Conservation (phyloP, 2,329 filamentous ascomycete species). For the Beauveria rudraprayagi region DNA sequence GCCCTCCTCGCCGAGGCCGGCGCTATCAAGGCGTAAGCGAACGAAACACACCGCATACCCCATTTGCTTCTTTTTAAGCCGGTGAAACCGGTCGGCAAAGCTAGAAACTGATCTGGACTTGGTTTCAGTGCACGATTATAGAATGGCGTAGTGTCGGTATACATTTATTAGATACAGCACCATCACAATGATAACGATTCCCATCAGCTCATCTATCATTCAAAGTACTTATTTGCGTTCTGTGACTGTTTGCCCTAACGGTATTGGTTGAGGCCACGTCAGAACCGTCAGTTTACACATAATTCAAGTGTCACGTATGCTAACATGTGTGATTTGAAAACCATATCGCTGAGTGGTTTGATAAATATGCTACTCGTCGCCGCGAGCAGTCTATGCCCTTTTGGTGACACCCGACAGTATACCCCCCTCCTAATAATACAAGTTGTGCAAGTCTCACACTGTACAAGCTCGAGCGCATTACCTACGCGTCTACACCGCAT, state of each 20-base stretch:
- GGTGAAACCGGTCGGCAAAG: not conserved
- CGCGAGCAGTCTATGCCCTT: not conserved
- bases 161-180: not conserved
- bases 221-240: too few relatives aligned
- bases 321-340: not conserved
- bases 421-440: not conserved
- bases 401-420: not conserved
- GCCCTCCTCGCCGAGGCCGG: conserved; percentile 34
- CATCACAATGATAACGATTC: too few relatives aligned
- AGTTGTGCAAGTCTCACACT: not conserved
- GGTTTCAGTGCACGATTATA: conserved; percentile 8
- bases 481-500: conserved; percentile 44
- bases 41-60: not conserved
- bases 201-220: too few relatives aligned
- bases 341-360: not conserved
- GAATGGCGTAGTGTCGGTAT: not conserved
- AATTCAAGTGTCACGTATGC: not conserved
- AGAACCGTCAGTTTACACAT: too few relatives aligned
- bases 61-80: conserved; percentile 1
- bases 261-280: too few relatives aligned
- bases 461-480: not conserved
- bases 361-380: not conserved
- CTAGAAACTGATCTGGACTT: conserved; percentile 1
- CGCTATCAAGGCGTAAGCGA: conserved; percentile 34
- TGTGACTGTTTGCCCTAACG: too few relatives aligned